Base-by-base conservation (phyloP, 208 protist species). In the Vickermania ingenoplastis region DNA sequence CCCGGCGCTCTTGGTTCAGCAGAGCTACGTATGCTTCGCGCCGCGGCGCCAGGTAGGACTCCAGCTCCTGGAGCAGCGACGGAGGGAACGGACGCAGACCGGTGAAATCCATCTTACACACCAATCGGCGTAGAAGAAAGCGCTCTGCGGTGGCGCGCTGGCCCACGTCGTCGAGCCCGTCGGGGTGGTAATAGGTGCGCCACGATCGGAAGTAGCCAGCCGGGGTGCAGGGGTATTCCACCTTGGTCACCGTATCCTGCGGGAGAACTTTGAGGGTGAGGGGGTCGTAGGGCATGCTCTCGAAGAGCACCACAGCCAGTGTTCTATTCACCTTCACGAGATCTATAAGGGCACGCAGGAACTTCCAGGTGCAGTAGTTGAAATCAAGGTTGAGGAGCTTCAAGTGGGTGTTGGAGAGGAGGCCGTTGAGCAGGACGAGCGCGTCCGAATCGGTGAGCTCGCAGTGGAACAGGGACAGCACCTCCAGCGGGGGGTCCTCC, bases 391-490 rank as follows among this genome's bases (percentile, higher is more conserved):
- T 76, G 26, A 88, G 71, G 17, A 65, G 24, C 2, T 53, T 57
- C 4, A 88, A 61, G 22, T 68, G 62, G 17, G 55, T 75, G 67
- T 84, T 80, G 51, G 28, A 52, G 0, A 60, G 0, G n/a, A 91
- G 69, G 2, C 62, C 78, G 14, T 73, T 48, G 4, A 88, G 57
- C 13, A 89, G 28, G 2, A 61, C 60, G 26, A 76, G 64, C 55
- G 82, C 68, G 41, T 79, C 80, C 13, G 17, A 41, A 31, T 92
- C 86, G 52, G 60, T 63, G n/a, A 92, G 61, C 1, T 50, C 67
- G 41, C 84, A 89, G 51, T 92, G 73, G 36, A 77, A 80, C 4
- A 92, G 53, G 7, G 66, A 77, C n/a, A 91, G 61, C 50, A 63
- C 59, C 27, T 69, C 67, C 25, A 91, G 66, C 1, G 73, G 57